Conservation (phyloP, 176 grass and related monocot genomes). For the Oryza meyeriana region DNA sequence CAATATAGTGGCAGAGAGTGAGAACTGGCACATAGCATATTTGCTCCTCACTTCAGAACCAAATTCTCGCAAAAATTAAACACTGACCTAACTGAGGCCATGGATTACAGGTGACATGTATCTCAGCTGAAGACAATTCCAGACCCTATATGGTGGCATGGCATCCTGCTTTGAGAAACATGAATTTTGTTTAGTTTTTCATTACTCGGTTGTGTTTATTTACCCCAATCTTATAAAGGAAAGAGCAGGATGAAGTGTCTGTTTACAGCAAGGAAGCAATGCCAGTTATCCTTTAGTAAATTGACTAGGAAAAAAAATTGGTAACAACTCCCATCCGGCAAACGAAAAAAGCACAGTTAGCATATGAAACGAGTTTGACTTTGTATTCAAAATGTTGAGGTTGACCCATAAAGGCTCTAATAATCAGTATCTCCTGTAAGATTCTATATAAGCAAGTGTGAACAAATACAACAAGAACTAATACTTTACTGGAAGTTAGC, state of each 20-base stretch:
- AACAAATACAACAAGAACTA: slow-evolving; percentile 11
- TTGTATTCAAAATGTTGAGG: slow-evolving; percentile 11
- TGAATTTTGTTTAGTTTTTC: slow-evolving; percentile 58
- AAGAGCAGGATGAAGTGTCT: slow-evolving; percentile 47
- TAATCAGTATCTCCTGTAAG: slow-evolving; percentile 11
- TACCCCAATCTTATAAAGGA: slow-evolving; percentile 51
- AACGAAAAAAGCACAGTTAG: slow-evolving; percentile 22
- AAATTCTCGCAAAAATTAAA: slow-evolving; percentile 60
- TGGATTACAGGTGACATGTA: slow-evolving; percentile 53
- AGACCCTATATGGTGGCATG: slow-evolving; percentile 75
- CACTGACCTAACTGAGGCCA: slow-evolving; percentile 70
- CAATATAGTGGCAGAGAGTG: slow-evolving; percentile 2
- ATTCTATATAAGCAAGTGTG: slow-evolving; percentile 23
- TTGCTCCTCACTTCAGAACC: slow-evolving; percentile 39
- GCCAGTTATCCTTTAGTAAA: slow-evolving; percentile 18
- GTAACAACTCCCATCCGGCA: slow-evolving; percentile 17
- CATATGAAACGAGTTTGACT: background rate
- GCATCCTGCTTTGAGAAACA: slow-evolving; percentile 78
- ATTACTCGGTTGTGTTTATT: slow-evolving; percentile 47
- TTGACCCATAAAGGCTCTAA: slow-evolving; percentile 18
- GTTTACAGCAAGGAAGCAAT: slow-evolving; percentile 47
- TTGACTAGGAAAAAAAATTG: slow-evolving; percentile 24
- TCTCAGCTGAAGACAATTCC: slow-evolving; percentile 75
- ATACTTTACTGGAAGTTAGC: background rate
- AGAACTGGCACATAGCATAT: slow-evolving; percentile 25